Conservation (phyloP, 306 rosid species). For the Parietaria judaica region DNA sequence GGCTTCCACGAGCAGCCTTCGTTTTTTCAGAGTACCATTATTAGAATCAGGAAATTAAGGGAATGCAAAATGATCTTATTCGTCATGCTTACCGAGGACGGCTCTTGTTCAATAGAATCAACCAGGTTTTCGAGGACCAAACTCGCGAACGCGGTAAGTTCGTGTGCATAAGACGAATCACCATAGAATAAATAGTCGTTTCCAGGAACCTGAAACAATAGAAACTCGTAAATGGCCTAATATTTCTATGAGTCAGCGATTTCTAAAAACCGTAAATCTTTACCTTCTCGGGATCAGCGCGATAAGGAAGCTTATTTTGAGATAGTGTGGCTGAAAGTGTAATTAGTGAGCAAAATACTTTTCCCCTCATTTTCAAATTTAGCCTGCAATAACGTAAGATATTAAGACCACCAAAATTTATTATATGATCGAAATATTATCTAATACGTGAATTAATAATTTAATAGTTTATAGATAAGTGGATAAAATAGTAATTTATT, state of each 20-base stretch:
- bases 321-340: slow-evolving; percentile 57
- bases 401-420: slow-evolving; percentile 3
- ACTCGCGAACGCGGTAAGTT: slow-evolving; percentile 62
- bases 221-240: slow-evolving; percentile 4
- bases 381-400: slow-evolving; percentile 42
- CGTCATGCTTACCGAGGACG: slow-evolving; percentile 47
- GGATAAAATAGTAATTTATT: too few relatives aligned
- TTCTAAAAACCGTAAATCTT: neutral
- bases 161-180: slow-evolving; percentile 48
- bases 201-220: slow-evolving; percentile 44
- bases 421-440: too few relatives aligned
- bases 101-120: slow-evolving; percentile 55
- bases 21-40: slow-evolving; percentile 26
- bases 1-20: slow-evolving; percentile 62
- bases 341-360: slow-evolving; percentile 46
- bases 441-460: too few relatives aligned
- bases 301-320: slow-evolving; percentile 70
- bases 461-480: neutral
- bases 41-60: slow-evolving; percentile 14
- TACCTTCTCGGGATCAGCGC: slow-evolving; percentile 51
- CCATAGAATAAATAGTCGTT: slow-evolving; percentile 54
- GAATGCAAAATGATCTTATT: too few relatives aligned
- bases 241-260: too few relatives aligned
- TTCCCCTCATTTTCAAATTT: slow-evolving; percentile 58
- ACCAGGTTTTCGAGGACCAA: slow-evolving; percentile 57